These are phyloP conservation scores for Leishmania arabica DNA, from an alignment of 208 protist genomes.

Conservation along the genomic window DNA sequence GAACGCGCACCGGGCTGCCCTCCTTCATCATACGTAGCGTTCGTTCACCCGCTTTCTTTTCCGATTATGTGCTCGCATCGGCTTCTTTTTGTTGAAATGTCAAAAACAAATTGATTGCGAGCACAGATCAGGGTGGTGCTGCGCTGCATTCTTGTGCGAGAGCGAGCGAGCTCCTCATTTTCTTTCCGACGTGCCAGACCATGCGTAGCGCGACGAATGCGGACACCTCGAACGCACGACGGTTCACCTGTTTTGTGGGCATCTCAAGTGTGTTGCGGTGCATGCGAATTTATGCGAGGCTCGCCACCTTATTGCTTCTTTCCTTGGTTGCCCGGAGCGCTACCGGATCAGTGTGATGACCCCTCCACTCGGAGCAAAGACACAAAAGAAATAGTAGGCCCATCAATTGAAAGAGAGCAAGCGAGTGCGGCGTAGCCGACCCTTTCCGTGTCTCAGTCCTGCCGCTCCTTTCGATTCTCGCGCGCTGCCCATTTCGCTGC, in stretches of 20 bases:
- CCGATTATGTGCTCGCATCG: background rate
- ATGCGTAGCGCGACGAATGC: background rate
- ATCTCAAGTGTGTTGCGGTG: background rate
- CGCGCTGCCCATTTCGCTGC: background rate
- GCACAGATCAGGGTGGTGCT: background rate
- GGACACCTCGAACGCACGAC: background rate
- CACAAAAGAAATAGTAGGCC: background rate
- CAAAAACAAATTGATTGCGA: background rate
- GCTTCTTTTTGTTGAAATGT: background rate
- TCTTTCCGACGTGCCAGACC: background rate
- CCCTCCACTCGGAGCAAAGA: background rate
- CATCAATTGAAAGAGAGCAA: background rate
- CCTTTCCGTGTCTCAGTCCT: background rate
- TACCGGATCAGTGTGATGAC: background rate
- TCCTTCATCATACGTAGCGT: background rate
- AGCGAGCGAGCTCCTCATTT: background rate
- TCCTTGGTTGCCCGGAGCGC: background rate
- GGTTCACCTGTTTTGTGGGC: background rate
- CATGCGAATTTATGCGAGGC: background rate
- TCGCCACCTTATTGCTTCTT: background rate
- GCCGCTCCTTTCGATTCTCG: background rate
- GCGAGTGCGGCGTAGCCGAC: background rate
- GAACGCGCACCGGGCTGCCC: background rate
- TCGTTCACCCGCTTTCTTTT: background rate
- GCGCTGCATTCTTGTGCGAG: background rate